Evolutionary conservation across 352 stramenopile genomes (phyloP).

Genomic region (Pythium insidiosum): DNA sequence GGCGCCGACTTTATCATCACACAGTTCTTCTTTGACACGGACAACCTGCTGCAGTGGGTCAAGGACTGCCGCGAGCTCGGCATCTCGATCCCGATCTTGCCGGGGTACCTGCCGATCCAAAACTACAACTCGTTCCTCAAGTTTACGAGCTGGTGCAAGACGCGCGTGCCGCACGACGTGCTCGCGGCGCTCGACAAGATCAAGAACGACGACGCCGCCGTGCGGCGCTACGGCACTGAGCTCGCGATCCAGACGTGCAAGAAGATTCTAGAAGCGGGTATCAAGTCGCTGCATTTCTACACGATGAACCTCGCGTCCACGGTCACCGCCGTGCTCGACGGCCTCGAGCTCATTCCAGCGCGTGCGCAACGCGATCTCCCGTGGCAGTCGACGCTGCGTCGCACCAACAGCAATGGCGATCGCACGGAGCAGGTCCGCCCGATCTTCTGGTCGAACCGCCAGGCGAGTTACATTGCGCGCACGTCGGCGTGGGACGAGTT

Average conservation of each 20-base stretch:
- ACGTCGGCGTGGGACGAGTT: constrained; percentile 97
- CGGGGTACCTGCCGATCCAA: constrained; percentile 85
- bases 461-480: constrained; percentile 94
- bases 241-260: constrained; percentile 92
- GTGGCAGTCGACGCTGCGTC: constrained; percentile 62
- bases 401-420: constrained; percentile 52
- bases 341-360: constrained; percentile 52
- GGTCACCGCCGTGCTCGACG: constrained; percentile 78
- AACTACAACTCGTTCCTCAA: constrained; percentile 97
- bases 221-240: constrained; percentile 93
- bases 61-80: constrained; percentile 87
- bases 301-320: constrained; percentile 92
- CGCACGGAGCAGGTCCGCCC: constrained; percentile 87
- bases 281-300: constrained; percentile 90
- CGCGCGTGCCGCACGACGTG: constrained; percentile 89
- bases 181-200: constrained; percentile 65
- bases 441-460: constrained; percentile 98
- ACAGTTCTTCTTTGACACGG: constrained; percentile 99
- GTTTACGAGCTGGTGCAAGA: constrained; percentile 98
- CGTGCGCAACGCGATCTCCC: constrained; percentile 60
- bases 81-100: constrained; percentile 95
- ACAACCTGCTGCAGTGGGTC: constrained; percentile 95
- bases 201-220: constrained; percentile 91
- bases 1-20: constrained; percentile 99
- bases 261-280: constrained; percentile 70